Conservation (phyloP, 148 eudicot species). For the Rhododendron ovatum region DNA sequence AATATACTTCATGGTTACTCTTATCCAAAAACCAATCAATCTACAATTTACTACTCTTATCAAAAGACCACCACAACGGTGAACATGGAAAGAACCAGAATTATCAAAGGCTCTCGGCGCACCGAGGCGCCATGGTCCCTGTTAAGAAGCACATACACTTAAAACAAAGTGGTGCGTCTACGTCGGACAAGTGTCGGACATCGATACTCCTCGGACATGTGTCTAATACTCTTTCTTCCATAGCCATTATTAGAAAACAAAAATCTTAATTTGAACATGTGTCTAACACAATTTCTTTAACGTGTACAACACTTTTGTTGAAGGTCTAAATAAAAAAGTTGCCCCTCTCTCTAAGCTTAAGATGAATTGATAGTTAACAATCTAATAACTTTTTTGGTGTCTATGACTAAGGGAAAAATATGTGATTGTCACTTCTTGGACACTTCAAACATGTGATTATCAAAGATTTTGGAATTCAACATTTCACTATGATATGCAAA, state of each 20-base stretch:
- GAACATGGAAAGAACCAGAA: neutral
- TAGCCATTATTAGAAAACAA: too few relatives aligned
- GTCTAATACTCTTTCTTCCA: neutral
- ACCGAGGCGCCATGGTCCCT: neutral
- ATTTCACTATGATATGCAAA: neutral
- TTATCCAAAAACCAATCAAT: neutral
- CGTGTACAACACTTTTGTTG: neutral
- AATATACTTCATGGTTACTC: neutral
- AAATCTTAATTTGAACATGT: too few relatives aligned
- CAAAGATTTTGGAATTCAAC: neutral
- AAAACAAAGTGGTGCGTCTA: too few relatives aligned
- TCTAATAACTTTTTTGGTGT: neutral
- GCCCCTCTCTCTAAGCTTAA: too few relatives aligned
- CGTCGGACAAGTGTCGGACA: too few relatives aligned
- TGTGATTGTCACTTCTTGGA: neutral
- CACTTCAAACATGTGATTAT: neutral
- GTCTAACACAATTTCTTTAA: neutral
- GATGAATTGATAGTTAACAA: too few relatives aligned
- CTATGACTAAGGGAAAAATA: neutral
- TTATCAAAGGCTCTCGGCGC: neutral
- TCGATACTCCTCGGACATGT: neutral
- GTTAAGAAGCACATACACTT: too few relatives aligned
- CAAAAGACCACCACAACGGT: neutral
- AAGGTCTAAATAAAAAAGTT: too few relatives aligned
- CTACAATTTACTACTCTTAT: neutral